These are phyloP conservation scores for Rusavskia elegans DNA, from an alignment of 495 filamentous ascomycete genomes.

Conservation along the genomic window DNA sequence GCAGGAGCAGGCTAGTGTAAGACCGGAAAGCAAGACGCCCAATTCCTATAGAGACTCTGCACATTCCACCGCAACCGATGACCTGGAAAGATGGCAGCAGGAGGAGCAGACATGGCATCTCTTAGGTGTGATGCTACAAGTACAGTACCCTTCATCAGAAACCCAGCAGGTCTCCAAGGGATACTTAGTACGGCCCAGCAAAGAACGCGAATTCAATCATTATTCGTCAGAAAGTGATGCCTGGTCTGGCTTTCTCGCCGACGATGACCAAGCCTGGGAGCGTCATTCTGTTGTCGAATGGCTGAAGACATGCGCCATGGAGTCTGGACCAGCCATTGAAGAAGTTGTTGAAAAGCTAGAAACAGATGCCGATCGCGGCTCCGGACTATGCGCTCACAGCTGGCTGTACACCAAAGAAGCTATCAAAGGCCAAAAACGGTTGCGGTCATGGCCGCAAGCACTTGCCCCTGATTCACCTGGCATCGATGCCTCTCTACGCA, in stretches of 20 bases:
- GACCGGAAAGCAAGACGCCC: constrained; percentile 1
- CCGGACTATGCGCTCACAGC: constrained; percentile 59
- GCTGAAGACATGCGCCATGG: constrained; percentile 57
- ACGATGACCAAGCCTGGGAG: constrained; percentile 55
- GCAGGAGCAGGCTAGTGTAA: constrained; percentile 15
- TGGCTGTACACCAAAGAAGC: constrained; percentile 84
- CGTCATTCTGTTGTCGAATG: constrained; percentile 65
- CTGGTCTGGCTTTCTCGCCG: constrained; percentile 47
- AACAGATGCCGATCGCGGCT: constrained; percentile 40
- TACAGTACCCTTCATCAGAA: constrained; percentile 27
- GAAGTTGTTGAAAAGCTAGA: constrained; percentile 55
- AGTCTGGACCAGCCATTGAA: constrained; percentile 51
- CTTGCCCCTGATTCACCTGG: constrained; percentile 42
- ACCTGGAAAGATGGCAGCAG: constrained; percentile 46
- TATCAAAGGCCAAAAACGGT: constrained; percentile 77
- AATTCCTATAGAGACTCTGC: neutral
- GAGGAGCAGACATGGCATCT: constrained; percentile 85
- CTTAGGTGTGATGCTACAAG: constrained; percentile 44
- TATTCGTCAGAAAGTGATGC: constrained; percentile 47
- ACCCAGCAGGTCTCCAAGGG: constrained; percentile 18
- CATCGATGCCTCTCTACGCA: constrained; percentile 38
- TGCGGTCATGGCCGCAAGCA: constrained; percentile 46
- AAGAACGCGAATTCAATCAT: constrained; percentile 25
- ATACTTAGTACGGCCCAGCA: constrained; percentile 19
- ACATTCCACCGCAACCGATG: constrained; percentile 22